Evolutionary conservation across 1,284 basidiomycete species (phyloP).

Genomic region (Trametes sp.): DNA sequence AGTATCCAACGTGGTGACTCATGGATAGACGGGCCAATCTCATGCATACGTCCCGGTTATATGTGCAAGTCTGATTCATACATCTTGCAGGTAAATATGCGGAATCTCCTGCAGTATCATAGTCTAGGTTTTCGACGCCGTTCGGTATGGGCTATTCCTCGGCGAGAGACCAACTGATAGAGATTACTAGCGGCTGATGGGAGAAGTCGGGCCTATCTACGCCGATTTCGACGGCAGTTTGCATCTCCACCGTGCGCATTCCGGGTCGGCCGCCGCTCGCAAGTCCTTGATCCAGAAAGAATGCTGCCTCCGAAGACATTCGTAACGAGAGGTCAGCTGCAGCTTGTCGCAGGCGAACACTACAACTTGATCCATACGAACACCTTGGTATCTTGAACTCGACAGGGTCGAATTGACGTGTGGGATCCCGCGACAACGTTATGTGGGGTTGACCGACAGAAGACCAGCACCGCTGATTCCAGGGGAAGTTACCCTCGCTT

Average conservation of each 20-base stretch:
- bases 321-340: too few species aligned
- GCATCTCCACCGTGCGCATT: not conserved
- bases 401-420: not conserved
- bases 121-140: too few species aligned
- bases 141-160: too few species aligned
- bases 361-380: too few species aligned
- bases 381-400: not conserved
- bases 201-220: not conserved
- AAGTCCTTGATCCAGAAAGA: not conserved
- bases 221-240: not conserved
- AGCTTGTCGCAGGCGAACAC: too few species aligned
- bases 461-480: constrained; percentile 13
- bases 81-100: too few species aligned
- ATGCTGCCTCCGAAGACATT: too few species aligned
- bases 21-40: not conserved
- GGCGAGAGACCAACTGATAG: not conserved
- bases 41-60: not conserved
- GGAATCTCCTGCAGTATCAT: too few species aligned
- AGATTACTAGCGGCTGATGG: not conserved
- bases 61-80: not conserved
- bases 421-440: not conserved
- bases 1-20: not conserved
- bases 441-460: constrained; percentile 11
- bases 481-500: constrained; percentile 8
- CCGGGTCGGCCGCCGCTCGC: not conserved